Percentiles rank a stretch among this genome's conserved stretches.
Conservation (phyloP, 2,329 filamentous ascomycete genomes). For the Apiospora malaysiana region DNA sequence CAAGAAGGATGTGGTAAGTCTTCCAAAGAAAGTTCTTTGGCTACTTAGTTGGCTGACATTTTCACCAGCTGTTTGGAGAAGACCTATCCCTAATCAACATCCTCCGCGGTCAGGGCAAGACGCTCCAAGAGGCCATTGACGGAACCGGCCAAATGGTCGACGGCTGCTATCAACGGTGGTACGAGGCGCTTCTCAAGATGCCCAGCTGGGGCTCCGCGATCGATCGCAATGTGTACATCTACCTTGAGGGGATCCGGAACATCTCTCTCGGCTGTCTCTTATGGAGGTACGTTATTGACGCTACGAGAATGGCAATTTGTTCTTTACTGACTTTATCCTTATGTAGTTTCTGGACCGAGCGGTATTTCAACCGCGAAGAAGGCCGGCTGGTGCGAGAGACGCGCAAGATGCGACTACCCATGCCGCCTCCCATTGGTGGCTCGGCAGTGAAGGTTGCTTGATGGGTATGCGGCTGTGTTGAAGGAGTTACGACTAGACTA, state of each 20-base stretch:
- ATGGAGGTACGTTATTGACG: slow-evolving; percentile 32
- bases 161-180: slow-evolving; percentile 34
- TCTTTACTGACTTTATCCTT: not conserved
- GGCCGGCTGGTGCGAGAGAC: slow-evolving; percentile 3
- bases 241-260: slow-evolving; percentile 30
- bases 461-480: not conserved
- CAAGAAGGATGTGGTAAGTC: slow-evolving; percentile 31
- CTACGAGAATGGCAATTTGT: too few relatives aligned
- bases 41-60: not conserved
- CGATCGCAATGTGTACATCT: slow-evolving; percentile 32
- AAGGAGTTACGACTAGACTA: too few relatives aligned
- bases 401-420: slow-evolving; percentile 1
- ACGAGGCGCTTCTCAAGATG: slow-evolving; percentile 31
- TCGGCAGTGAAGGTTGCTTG: not conserved
- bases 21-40: not conserved
- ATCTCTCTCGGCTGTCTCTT: slow-evolving; percentile 34
- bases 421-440: not conserved
- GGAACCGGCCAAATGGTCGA: slow-evolving; percentile 31
- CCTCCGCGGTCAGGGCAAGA: slow-evolving; percentile 28
- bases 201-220: slow-evolving; percentile 34
- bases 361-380: slow-evolving; percentile 21
- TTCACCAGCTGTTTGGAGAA: slow-evolving; percentile 24
- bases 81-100: slow-evolving; percentile 33
- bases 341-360: slow-evolving; percentile 14
- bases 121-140: slow-evolving; percentile 33